Base-by-base conservation (phyloP, 495 filamentous ascomycete genomes). In the Penicillium diatomitis region DNA sequence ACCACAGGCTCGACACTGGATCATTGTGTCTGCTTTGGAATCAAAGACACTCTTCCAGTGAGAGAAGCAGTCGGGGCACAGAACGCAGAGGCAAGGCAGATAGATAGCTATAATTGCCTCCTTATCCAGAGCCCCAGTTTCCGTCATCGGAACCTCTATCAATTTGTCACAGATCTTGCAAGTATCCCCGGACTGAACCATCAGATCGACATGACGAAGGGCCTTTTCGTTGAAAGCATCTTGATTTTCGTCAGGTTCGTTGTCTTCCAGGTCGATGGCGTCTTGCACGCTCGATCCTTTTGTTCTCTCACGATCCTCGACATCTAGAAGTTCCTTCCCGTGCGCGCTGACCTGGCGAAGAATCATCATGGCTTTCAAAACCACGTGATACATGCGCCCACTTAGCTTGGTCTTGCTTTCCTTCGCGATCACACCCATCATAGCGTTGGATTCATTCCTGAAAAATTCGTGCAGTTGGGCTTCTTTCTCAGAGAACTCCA, bases 271-370 rank as follows among this genome's bases (percentile, higher is more conserved):
- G 54, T 92, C 83, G 52, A 97, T 96, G 2, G 92, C 85, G 47
- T 88, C 85, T 6, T 87, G 79, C 6, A 78, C 76, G 40, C 82
- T 89, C 59, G 90, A 68, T 7, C 92, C 92, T 56, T 87, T 82
- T 47, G 86, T 80, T 9, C 83, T 70, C 36, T 84, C 81, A 11
- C 92, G 75, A 57, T 96, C 90, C 41, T 90, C 82, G 11, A 88
- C 80, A 40, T 81, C 83, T 3, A 98, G 77, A 30, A 97, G 76
- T 48, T 96, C 92, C 57, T 82, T 84, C 5, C 92, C 92, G 65
- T 95, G 88, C 4, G 90, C 92, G 57, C 88, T 96, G 32, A 96
- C 82, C 40, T 90, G 78, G 4, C 92, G 88, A 6, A 98, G 78
- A 37, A 90, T 87, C 58, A 91, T 79, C 67, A 98, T 96, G 6